These are phyloP conservation scores for Suhomyces yuchorum DNA, from an alignment of 1,139 yeast species.

Conservation along the genomic window DNA sequence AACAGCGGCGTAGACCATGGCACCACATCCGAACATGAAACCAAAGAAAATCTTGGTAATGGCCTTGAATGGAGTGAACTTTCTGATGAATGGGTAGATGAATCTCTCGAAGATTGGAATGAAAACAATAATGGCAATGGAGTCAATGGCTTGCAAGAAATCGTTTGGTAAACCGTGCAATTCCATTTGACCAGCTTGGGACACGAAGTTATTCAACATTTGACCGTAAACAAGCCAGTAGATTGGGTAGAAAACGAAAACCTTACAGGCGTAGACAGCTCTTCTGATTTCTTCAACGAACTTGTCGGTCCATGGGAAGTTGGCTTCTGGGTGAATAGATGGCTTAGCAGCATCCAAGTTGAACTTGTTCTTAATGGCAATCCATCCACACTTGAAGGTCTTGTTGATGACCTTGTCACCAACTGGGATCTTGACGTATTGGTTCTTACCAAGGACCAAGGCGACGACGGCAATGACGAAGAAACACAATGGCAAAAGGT, in stretches of 20 bases:
- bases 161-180: conserved; percentile 68
- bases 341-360: conserved; percentile 59
- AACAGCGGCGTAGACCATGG: conserved; percentile 82
- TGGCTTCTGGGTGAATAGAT: conserved; percentile 41
- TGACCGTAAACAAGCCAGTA: conserved; percentile 72
- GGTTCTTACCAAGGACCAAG: conserved; percentile 56
- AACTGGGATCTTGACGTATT: conserved; percentile 62
- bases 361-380: conserved; percentile 52
- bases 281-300: conserved; percentile 66
- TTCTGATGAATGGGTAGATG: conserved; percentile 58
- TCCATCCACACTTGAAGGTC: conserved; percentile 51
- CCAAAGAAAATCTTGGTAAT: conserved; percentile 76
- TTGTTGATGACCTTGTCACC: conserved; percentile 63
- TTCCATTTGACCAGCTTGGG: conserved; percentile 68
- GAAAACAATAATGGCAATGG: conserved; percentile 60
- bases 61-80: conserved; percentile 60
- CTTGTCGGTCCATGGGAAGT: conserved; percentile 58
- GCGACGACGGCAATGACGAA: conserved; percentile 61
- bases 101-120: conserved; percentile 59
- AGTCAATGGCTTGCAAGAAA: conserved; percentile 62
- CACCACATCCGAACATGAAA: conserved; percentile 65
- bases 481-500: conserved; percentile 64
- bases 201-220: conserved; percentile 63
- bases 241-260: conserved; percentile 61
- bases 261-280: conserved; percentile 62